Base-by-base conservation (phyloP, 148 eudicot species). In the Tetragonia tetragonoides region DNA sequence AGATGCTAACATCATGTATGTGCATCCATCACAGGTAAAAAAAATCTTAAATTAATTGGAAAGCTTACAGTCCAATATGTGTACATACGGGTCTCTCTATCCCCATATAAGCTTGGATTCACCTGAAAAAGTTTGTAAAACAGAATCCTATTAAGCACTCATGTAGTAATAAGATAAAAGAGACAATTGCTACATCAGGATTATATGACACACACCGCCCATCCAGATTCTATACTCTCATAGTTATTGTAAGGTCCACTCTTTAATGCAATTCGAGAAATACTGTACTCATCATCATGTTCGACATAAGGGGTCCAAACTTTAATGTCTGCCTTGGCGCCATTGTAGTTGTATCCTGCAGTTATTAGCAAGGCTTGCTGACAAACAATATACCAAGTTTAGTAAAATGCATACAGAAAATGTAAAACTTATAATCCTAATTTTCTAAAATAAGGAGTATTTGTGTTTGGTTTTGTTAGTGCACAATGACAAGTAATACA, bases 261-360 rank as follows among this genome's bases (percentile, higher is more conserved):
- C 70, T 76, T 76, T 10, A 81, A 53, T 62, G 79, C 76, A 63
- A 81, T 76, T 10, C 72, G 79, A 53, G 83, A 81, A 57, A 76
- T 51, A 54, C 79, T 81, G 51, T 81, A 81, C 54, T 81, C 83
- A 76, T 81, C 83, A 70, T 81, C 83, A 63, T 75, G 56, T 75
- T 75, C 79, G 1, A 81, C 76, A 10, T 4, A 40, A 62, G 83
- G 83, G 53, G 61, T 76, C 75, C 76, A 81, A 39, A 81, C 83
- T 81, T 70, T 75, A 9, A 81, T 76, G 72, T 81, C 83, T 15
- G 79, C 76, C 76, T 81, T 81, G 16, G 79, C 83, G 1, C 66
- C 83, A 63, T 76, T 70, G 34, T 62, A 81, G 76, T 81, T 81
- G 38, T 15, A 70, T 64, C 79, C 79, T 37, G 18, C 66, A 14